phyloP scores from a whole-genome alignment of 2,329 filamentous ascomycete genomes.

The Penicillium digitatum region DNA sequence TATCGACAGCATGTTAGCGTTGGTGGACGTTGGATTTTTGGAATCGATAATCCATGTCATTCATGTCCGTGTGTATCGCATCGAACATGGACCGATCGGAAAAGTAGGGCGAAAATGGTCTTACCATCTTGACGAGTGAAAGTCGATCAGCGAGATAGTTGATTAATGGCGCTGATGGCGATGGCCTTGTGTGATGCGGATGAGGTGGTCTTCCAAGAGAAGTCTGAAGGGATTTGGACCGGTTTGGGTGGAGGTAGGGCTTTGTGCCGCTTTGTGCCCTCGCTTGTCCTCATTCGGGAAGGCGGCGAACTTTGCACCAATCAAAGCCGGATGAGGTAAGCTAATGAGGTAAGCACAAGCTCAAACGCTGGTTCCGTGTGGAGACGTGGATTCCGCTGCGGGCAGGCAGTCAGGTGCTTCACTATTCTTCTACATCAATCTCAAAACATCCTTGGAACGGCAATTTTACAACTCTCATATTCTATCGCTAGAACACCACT shows the following conservation, averaged over 20 bases:
- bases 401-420: conserved; percentile 9
- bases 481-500: conserved; percentile 9
- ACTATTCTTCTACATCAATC: not conserved
- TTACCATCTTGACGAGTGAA: conserved; percentile 45
- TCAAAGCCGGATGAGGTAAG: conserved; percentile 5
- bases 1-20: conserved; percentile 43
- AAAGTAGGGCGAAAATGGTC: conserved; percentile 19
- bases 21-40: conserved; percentile 8
- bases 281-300: conserved; percentile 34
- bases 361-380: conserved; percentile 2
- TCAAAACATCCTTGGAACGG: not conserved
- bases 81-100: conserved; percentile 6
- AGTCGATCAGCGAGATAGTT: conserved; percentile 41
- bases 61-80: conserved; percentile 1
- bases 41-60: not conserved
- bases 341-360: conserved; percentile 1
- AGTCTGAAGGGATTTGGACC: conserved; percentile 35
- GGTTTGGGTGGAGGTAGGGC: conserved; percentile 31
- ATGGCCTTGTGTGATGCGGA: conserved; percentile 39
- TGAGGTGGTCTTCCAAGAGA: conserved; percentile 34
- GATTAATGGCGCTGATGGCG: conserved; percentile 41
- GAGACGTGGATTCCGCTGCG: conserved; percentile 1
- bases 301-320: conserved; percentile 16
- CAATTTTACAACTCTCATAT: conserved; percentile 6
- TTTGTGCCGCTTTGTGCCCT: conserved; percentile 33